These are phyloP conservation scores for Pyrenula massariospora DNA, from an alignment of 495 filamentous ascomycete species.

Conservation along the genomic window DNA sequence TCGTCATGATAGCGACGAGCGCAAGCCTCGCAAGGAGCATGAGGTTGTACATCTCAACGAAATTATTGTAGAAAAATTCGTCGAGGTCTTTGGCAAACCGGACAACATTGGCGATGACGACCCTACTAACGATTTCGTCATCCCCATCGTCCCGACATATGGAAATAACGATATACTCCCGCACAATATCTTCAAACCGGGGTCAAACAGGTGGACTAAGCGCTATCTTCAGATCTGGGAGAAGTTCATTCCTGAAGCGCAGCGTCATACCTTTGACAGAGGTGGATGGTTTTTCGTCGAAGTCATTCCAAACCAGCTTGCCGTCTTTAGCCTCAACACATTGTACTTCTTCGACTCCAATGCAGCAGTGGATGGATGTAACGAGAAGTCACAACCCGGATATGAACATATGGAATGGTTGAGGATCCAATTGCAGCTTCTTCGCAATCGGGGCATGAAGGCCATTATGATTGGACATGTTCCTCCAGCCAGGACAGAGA, in stretches of 20 bases:
- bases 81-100: conserved; percentile 52
- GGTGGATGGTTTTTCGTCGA: conserved; percentile 94
- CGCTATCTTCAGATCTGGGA: conserved; percentile 64
- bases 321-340: conserved; percentile 92
- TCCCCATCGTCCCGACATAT: conserved; percentile 82
- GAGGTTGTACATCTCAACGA: conserved; percentile 70
- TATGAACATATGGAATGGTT: conserved; percentile 96
- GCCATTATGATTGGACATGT: conserved; percentile 92
- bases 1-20: conserved; percentile 86
- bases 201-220: conserved; percentile 76
- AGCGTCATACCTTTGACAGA: conserved; percentile 81
- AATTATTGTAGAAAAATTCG: conserved; percentile 63
- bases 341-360: conserved; percentile 94
- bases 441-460: conserved; percentile 81
- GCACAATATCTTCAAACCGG: conserved; percentile 82
- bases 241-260: conserved; percentile 81
- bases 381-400: conserved; percentile 62
- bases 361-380: conserved; percentile 83
- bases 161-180: conserved; percentile 98
- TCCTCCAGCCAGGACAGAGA: conserved; percentile 71
- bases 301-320: conserved; percentile 75
- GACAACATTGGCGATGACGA: conserved; percentile 29
- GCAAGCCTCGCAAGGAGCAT: conserved; percentile 57
- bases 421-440: conserved; percentile 73
- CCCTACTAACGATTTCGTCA: conserved; percentile 44